Evolutionary conservation across 208 protist species (phyloP), one percentile per base, ranked within the genome.

Genomic region (Blechomonas ayalai): DNA sequence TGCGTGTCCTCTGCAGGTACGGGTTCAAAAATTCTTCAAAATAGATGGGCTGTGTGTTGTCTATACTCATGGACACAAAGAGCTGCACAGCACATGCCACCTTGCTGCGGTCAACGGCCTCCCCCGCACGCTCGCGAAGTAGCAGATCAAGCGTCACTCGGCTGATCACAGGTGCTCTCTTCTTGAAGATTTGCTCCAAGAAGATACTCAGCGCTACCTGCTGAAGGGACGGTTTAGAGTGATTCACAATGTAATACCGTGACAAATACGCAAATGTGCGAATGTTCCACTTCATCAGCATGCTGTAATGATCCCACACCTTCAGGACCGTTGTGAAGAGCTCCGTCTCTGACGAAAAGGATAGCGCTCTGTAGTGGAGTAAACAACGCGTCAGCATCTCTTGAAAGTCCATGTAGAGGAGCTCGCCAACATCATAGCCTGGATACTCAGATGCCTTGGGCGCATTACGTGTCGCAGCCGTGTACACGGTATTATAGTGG

Each of bases 371-470:
- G 52, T 83, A 75, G 10, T 78, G 70, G 45, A 86, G 57, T 27
- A 94, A 52, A 49, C 83, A 89, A 16, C 70, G 67, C 6, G 81
- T 87, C n/a, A 94, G 68, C 76, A 94, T 90, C 55, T 90, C 78
- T 48, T 94, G 79, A 61, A 82, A 94, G 40, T 94, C 81, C 62
- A 87, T 87, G 59, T 90, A 94, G 40, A 94, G 62, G 15, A 90
- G 41, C 26, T 90, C 78, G 32, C 74, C 72, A 4, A 69, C 71
- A 24, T 81, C 66, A 40, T 76, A 89, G 32, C 76, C 76, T 29
- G 59, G 29, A 9, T 45, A 36, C 43, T 73, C 58, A 4, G 63
- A 58, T 4, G 59, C 50, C 22, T 68, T 73, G 18, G 58, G 66
- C 20, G 69, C 73, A 18, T 74, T 83, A 8, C 79, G 78, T 31